phyloP scores from a whole-genome alignment of 306 rosid genomes.

The Calophaca sinica region DNA sequence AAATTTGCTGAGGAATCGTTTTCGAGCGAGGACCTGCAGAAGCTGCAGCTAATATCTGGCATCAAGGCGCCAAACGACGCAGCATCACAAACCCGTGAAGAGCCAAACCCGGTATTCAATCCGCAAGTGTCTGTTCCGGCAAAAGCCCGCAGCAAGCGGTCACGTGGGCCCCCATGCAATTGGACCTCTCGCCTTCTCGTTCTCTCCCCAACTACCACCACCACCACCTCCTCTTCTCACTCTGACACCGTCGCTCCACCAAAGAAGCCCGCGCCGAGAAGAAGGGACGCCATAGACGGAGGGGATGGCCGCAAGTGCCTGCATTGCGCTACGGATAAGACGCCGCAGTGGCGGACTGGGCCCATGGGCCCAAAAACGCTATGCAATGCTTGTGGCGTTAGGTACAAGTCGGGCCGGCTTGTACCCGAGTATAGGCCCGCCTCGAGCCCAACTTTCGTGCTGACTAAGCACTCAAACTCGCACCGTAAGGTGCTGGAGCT shows the following conservation, averaged over 20 bases:
- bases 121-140: slow-evolving; percentile 72
- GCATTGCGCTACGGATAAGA: slow-evolving; percentile 93
- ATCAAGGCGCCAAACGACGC: slow-evolving; percentile 56
- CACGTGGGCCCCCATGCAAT: slow-evolving; percentile 79
- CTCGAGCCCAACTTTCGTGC: slow-evolving; percentile 86
- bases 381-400: slow-evolving; percentile 87
- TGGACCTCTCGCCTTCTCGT: slow-evolving; percentile 83
- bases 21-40: slow-evolving; percentile 80
- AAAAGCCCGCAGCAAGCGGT: slow-evolving; percentile 90
- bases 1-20: slow-evolving; percentile 88
- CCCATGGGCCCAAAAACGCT: slow-evolving; percentile 88
- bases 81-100: slow-evolving; percentile 44
- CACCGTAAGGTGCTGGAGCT: slow-evolving; percentile 94
- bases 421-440: slow-evolving; percentile 97
- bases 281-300: slow-evolving; percentile 58
- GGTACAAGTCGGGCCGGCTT: slow-evolving; percentile 82
- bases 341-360: slow-evolving; percentile 96
- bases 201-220: slow-evolving; percentile 49
- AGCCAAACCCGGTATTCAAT: slow-evolving; percentile 46
- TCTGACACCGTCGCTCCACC: slow-evolving; percentile 8
- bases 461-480: slow-evolving; percentile 93
- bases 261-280: slow-evolving; percentile 56
- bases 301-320: slow-evolving; percentile 73
- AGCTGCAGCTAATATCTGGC: slow-evolving; percentile 79
- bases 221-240: slow-evolving; percentile 21